Conservation (phyloP, 345 rosid genomes). For the Gynandropsis gynandra region DNA sequence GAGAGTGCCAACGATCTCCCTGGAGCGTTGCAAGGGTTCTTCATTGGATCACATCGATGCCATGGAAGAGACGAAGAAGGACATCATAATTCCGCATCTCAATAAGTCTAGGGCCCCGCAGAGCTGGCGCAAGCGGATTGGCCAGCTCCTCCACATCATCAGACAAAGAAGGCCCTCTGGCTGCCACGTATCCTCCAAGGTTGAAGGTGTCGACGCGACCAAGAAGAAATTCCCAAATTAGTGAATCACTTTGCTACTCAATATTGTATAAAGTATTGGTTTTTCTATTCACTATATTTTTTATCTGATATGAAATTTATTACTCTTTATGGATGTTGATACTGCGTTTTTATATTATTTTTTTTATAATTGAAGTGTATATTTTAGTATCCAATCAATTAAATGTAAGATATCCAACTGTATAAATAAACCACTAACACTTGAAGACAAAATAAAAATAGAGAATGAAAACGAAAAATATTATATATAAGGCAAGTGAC, state of each 20-base stretch:
- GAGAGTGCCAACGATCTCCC: neutral
- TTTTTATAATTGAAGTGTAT: no score
- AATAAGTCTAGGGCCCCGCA: slow-evolving; percentile 35
- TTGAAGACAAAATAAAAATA: no score
- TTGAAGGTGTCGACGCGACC: slow-evolving; percentile 19
- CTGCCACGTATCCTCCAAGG: slow-evolving; percentile 36
- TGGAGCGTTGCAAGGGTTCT: slow-evolving; percentile 6
- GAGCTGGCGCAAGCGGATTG: slow-evolving; percentile 73
- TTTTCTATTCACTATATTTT: neutral
- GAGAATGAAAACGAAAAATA: no score
- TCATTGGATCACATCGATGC: slow-evolving; percentile 12
- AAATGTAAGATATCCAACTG: no score
- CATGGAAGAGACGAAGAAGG: slow-evolving; percentile 4
- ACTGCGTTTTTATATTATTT: neutral
- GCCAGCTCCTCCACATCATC: slow-evolving; percentile 52
- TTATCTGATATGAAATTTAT: neutral
- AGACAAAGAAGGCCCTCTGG: slow-evolving; percentile 56
- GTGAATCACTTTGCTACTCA: neutral
- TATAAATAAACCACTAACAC: no score
- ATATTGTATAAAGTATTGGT: slow-evolving; percentile 1
- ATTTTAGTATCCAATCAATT: no score
- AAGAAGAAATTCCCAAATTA: slow-evolving; percentile 3
- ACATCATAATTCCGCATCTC: slow-evolving; percentile 22
- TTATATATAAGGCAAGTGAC: no score
- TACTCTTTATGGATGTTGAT: no score